Evolutionary conservation across 306 rosid species (phyloP).

Genomic region (Ormosia emarginata): DNA sequence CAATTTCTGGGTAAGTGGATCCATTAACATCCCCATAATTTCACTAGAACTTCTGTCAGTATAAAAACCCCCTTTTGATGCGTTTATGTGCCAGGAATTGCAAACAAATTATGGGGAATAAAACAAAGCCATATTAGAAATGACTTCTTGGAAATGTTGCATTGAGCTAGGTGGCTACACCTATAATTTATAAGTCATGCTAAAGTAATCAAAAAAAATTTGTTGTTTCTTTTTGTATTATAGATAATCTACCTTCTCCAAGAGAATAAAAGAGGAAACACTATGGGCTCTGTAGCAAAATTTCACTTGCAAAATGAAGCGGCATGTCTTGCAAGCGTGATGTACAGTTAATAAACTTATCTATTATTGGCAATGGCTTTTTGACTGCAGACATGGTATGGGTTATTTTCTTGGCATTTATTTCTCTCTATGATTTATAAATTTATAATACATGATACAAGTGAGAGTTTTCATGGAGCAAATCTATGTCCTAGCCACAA

Average conservation of each 20-base stretch:
- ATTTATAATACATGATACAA: neutral
- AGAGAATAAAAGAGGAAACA: conserved; percentile 98
- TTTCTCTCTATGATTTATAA: conserved; percentile 4
- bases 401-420: conserved; percentile 9
- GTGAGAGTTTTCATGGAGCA: conserved; percentile 4
- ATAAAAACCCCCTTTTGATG: conserved; percentile 55
- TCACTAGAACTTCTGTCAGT: conserved; percentile 44
- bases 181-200: neutral
- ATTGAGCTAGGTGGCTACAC: neutral
- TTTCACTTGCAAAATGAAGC: conserved; percentile 99
- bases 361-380: conserved; percentile 18
- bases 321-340: conserved; percentile 42
- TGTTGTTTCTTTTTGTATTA: conserved; percentile 8
- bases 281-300: conserved; percentile 91
- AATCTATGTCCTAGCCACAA: conserved; percentile 1
- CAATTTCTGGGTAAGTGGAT: too few relatives aligned
- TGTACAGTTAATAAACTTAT: neutral
- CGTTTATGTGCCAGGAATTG: conserved; percentile 77
- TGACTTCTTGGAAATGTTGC: neutral
- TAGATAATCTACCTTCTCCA: conserved; percentile 70
- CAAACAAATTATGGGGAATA: conserved; percentile 14
- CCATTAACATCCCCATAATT: too few relatives aligned
- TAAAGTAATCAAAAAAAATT: neutral
- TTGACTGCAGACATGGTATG: neutral
- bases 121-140: conserved; percentile 11